Evolutionary conservation across 306 rosid species (phyloP), one percentile per base, ranked within the genome.

Genomic region (Lathyrus oleraceus): DNA sequence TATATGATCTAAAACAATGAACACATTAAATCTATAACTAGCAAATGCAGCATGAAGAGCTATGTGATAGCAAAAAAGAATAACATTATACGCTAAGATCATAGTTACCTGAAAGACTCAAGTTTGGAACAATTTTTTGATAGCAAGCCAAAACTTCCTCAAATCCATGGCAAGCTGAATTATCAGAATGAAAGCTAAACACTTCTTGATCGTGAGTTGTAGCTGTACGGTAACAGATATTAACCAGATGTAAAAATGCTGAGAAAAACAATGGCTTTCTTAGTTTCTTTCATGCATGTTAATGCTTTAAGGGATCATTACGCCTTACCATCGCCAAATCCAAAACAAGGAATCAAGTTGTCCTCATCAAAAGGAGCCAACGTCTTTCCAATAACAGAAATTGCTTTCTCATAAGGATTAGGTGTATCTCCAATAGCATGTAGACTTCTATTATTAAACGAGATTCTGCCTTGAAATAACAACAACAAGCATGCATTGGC

Each of bases 351-450:
- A 80, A 92, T 87, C 71, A 92, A 81, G 75, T 87, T 86, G 83
- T 92, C 98, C 15, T 92, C 98, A 70, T 89, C 96, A 67, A 92
- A 89, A 23, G 98, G 95, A 70, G 98, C 86, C 79, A 92, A 69
- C 59, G 96, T 87, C 75, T 87, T 92, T 54, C 98, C 96, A 19
- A 89, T 76, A 35, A 92, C 82, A 1, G 95, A 72, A 69, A 92
- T 79, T 3, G 98, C 96, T 59, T 85, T 86, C 81, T 89, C 96
- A 30, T 92, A 92, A 4, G 98, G 98, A 75, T 92, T 92, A 11
- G 96, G 89, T n/a, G 81, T 61, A 47, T 43, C 62, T 21, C 92
- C 88, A 68, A 89, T 76, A n/a, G 88, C 82, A 65, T 92, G 98
- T 25, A 92, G 75, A 88, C 92, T 82, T 57, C 77, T 83, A 39